Conservation (phyloP, 108 stramenopile species). For the Craspedostauros australis region DNA sequence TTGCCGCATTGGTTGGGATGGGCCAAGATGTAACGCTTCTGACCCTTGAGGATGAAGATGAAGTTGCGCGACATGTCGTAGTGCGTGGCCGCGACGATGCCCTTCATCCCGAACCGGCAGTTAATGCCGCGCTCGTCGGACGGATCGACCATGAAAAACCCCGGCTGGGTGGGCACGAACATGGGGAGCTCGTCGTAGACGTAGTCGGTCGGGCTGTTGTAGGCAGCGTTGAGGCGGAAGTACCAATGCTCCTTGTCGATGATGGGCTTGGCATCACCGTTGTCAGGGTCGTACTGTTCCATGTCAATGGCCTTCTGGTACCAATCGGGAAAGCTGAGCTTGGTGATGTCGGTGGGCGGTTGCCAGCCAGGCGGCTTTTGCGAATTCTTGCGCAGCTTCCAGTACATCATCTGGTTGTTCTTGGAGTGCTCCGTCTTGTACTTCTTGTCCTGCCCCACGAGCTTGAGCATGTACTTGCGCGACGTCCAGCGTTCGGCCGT, state of each 20-base stretch:
- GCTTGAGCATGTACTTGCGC: slow-evolving; percentile 43
- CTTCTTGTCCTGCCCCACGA: slow-evolving; percentile 33
- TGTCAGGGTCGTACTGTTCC: slow-evolving; percentile 22
- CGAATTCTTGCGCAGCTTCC: slow-evolving; percentile 18
- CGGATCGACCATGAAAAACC: slow-evolving; percentile 84
- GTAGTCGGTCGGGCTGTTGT: slow-evolving; percentile 32
- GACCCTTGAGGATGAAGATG: slow-evolving; percentile 75
- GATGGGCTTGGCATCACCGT: slow-evolving; percentile 12
- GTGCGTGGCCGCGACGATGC: slow-evolving; percentile 91
- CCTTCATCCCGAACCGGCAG: slow-evolving; percentile 94
- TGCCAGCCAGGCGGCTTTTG: slow-evolving; percentile 47
- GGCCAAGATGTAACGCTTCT: slow-evolving; percentile 77
- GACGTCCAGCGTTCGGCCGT: slow-evolving; percentile 77
- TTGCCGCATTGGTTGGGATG: slow-evolving; percentile 86
- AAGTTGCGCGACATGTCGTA: slow-evolving; percentile 90
- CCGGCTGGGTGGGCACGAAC: slow-evolving; percentile 51
- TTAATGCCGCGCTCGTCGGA: slow-evolving; percentile 86
- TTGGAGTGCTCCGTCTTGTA: slow-evolving; percentile 62
- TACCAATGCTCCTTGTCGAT: slow-evolving; percentile 84
- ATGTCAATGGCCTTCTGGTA: slow-evolving; percentile 52
- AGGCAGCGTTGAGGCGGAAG: slow-evolving; percentile 77
- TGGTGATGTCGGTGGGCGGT: slow-evolving; percentile 76
- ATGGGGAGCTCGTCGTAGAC: slow-evolving; percentile 85
- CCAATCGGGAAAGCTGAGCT: slow-evolving; percentile 87
- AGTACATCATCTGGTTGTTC: slow-evolving; percentile 94